Evolutionary conservation across 2,329 filamentous ascomycete species (phyloP).

Genomic region (Teratosphaeria destructans): DNA sequence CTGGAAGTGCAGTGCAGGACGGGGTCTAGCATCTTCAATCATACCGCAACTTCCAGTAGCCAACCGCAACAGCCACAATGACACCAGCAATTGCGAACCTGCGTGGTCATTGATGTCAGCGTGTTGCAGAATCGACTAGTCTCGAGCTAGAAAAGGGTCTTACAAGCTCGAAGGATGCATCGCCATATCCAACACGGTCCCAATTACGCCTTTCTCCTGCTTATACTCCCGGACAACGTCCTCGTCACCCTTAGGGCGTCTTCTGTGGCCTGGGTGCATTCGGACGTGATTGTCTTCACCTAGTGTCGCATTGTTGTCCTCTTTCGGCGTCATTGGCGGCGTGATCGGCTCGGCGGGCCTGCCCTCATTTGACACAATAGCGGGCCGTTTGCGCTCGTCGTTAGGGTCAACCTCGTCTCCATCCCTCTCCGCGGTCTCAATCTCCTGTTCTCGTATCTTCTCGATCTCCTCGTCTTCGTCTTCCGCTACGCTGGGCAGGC

Average conservation of each 20-base stretch:
- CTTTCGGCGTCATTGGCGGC: constrained; percentile 24
- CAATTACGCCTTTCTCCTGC: neutral
- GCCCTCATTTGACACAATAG: constrained; percentile 3
- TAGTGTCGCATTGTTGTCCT: constrained; percentile 7
- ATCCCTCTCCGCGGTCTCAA: constrained; percentile 5
- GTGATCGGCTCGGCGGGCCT: constrained; percentile 20
- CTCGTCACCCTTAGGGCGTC: neutral
- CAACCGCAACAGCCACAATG: constrained; percentile 3
- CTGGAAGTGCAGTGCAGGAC: neutral
- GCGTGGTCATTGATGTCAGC: neutral
- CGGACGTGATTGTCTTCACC: neutral
- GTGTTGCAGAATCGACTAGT: neutral
- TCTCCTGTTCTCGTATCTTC: constrained; percentile 8
- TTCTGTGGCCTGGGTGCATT: neutral
- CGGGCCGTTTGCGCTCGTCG: constrained; percentile 1
- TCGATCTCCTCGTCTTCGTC: constrained; percentile 9
- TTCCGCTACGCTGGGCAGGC: constrained; percentile 19
- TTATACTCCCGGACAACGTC: neutral
- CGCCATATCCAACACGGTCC: neutral
- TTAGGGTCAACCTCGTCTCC: constrained; percentile 4
- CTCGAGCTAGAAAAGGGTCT: neutral
- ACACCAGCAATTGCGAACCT: constrained; percentile 3
- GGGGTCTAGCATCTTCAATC: neutral
- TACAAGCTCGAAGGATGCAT: constrained; percentile 1
- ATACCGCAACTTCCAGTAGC: constrained; percentile 6